Evolutionary conservation across 75 land plant genomes (phyloP), one percentile per base, ranked within the genome.

Genomic region (Pinus taeda): DNA sequence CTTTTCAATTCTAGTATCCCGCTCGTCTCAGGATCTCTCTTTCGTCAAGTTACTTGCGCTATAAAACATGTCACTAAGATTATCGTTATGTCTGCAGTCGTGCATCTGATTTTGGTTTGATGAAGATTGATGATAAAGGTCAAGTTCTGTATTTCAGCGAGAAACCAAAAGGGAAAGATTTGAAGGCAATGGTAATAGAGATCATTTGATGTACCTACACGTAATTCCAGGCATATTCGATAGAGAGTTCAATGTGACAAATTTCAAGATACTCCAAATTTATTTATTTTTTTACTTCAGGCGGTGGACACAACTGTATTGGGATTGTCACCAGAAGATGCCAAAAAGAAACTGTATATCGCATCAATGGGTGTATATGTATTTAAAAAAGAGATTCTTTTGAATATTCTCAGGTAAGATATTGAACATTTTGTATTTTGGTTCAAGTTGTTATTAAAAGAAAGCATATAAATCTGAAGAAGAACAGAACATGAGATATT

Each of bases 311-410:
- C 99, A 60, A 92, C 93, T 14, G 90, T 96, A 15, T 73, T 96
- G 78, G 99, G 99, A 21, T 81, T 96, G 74, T 83, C 95, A 59
- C 71, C 74, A 49, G 93, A 92, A 61, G 98, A 94, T 74, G 99
- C 99, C 22, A 79, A 77, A 66, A 86, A 85, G 79, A 89, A 89
- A 71, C 99, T 95, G 37, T 96, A 96, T 77, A 94, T 96, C 75
- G 99, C 99, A 66, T 96, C 99, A 6, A 96, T 96, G 99, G 99
- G 99, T 53, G 95, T 96, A 55, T 96, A 96, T 74, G 85, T 94
- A 33, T 96, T 96, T 85, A 96, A 90, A 77, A 96, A 94, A 77
- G 94, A 94, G 24, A 86, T 94, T 29, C 97, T 96, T 77, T 75
- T 95, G 57, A 94, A 96, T 81, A 89, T 96, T 69, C 74, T 96